These are phyloP conservation scores for Amyloporia xantha DNA, from an alignment of 768 basidiomycete genomes.

Conservation along the genomic window DNA sequence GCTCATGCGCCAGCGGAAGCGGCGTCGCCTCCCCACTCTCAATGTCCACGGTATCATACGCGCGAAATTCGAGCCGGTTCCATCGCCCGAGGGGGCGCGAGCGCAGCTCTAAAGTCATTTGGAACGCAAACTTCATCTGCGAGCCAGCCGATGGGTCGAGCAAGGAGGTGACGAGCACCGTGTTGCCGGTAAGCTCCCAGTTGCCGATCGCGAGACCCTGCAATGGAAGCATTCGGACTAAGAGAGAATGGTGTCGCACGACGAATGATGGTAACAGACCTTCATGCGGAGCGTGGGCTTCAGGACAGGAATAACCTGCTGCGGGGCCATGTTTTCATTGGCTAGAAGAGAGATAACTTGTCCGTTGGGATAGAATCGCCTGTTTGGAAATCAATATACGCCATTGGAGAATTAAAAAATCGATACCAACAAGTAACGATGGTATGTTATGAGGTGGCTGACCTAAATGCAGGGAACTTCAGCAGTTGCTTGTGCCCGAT, in stretches of 20 bases:
- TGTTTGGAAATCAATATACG: no score
- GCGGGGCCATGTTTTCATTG: slow-evolving; percentile 69
- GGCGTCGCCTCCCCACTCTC: slow-evolving; percentile 66
- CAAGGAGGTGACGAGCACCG: slow-evolving; percentile 57
- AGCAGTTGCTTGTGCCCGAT: slow-evolving; percentile 1
- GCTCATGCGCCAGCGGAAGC: slow-evolving; percentile 72
- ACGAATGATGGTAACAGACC: slow-evolving; percentile 30
- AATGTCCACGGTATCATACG: slow-evolving; percentile 73
- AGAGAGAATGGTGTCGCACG: no score
- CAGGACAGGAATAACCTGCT: slow-evolving; percentile 67
- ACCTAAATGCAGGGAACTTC: slow-evolving; percentile 36
- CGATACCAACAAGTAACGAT: slow-evolving; percentile 80
- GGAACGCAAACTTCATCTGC: slow-evolving; percentile 54
- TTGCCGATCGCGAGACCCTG: slow-evolving; percentile 69
- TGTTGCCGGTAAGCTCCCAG: slow-evolving; percentile 63
- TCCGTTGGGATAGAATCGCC: slow-evolving; percentile 85
- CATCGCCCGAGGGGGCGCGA: slow-evolving; percentile 81
- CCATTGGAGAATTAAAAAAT: no score
- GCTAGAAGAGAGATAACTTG: slow-evolving; percentile 79
- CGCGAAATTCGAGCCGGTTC: slow-evolving; percentile 71
- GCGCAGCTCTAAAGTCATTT: slow-evolving; percentile 62
- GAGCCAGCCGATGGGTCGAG: slow-evolving; percentile 32
- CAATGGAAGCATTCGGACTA: not conserved
- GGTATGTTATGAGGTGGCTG: slow-evolving; percentile 85
- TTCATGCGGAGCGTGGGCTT: slow-evolving; percentile 76